Evolutionary conservation across 2,329 filamentous ascomycete genomes (phyloP), one percentile per base, ranked within the genome.

Genomic region (Penicillium sp.): DNA sequence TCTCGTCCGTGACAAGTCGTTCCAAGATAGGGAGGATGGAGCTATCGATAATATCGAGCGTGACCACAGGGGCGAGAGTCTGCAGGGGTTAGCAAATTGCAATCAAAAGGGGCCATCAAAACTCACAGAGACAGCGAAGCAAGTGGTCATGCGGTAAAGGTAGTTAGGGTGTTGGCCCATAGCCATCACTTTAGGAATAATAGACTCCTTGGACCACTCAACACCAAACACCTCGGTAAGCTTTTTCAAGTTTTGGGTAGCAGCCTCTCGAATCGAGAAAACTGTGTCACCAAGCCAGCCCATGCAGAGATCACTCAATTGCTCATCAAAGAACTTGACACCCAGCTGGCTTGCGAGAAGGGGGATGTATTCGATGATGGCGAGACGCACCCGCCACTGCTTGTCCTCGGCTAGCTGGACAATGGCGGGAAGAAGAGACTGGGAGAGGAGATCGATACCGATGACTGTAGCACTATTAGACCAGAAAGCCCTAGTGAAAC

Each of bases 121-220:
- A 77, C 85, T 74, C 76, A 98, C 92, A 55, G 88, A 90, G 52
- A 98, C 93, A 46, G 92, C 92, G 65, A 98, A 98, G 71, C 90
- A 96, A n/a, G 92, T 98, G 7, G 92, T 98, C 92, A 98, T 98
- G 64, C 92, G 80, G 76, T 98, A 98, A 36, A 98, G 82, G 65
- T 98, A 98, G 72, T 98, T 98, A 45, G 90, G 87, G 65, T 98
- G 92, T 61, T 87, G 85, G 43, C 92, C 92, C 92, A 98, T 96
- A 25, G 85, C 85, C 77, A 95, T 92, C 50, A 98, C 92, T 73
- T 96, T 96, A 44, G 92, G 92, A 55, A 98, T 94, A 59, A 98
- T 98, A 31, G 89, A 88, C 62, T 89, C 85, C 65, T 84, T 93
- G 29, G 92, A 90, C 92, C 92, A 98, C 48, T 95, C 88, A 11